Percentiles rank a stretch among this genome's conserved stretches.
These are phyloP conservation scores for Mycosphaerella arachidis DNA, from an alignment of 2,329 filamentous ascomycete species.

Conservation along the genomic window DNA sequence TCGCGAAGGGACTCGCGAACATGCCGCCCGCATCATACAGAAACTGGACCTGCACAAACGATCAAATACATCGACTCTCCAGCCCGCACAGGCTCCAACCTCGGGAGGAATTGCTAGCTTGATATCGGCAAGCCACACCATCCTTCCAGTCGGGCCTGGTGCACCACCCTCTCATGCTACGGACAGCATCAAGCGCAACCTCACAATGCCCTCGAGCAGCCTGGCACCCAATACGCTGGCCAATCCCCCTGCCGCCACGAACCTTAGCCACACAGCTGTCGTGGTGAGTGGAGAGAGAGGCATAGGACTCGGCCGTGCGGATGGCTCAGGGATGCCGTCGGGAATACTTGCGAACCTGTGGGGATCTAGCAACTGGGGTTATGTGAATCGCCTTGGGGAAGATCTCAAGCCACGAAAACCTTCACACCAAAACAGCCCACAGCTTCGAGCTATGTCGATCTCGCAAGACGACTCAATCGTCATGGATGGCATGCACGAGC, in stretches of 20 bases:
- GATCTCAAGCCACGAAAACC: conserved; percentile 38
- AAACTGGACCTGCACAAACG: conserved; percentile 88
- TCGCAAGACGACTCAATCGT: conserved; percentile 31
- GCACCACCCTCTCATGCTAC: conserved; percentile 32
- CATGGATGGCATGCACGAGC: conserved; percentile 27
- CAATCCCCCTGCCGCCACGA: conserved; percentile 77
- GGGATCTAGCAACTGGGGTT: conserved; percentile 81
- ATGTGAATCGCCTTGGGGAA: conserved; percentile 58
- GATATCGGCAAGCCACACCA: conserved; percentile 77
- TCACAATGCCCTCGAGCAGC: conserved; percentile 52
- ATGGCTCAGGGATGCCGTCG: conserved; percentile 69
- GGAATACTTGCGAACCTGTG: conserved; percentile 90
- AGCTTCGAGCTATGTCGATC: conserved; percentile 12
- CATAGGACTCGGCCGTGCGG: conserved; percentile 55
- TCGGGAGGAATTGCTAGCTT: conserved; percentile 72
- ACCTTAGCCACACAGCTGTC: conserved; percentile 79
- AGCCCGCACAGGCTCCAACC: conserved; percentile 23
- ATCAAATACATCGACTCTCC: conserved; percentile 49
- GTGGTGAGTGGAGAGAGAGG: conserved; percentile 73
- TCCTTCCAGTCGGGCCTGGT: conserved; percentile 61
- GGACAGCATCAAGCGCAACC: conserved; percentile 21
- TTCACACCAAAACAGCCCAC: conserved; percentile 14
- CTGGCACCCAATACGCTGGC: conserved; percentile 79
- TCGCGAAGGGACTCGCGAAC: conserved; percentile 70
- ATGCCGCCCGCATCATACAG: conserved; percentile 84